Evolutionary conservation across 768 basidiomycete genomes (phyloP).

Genomic region (Suillus ampliporus): DNA sequence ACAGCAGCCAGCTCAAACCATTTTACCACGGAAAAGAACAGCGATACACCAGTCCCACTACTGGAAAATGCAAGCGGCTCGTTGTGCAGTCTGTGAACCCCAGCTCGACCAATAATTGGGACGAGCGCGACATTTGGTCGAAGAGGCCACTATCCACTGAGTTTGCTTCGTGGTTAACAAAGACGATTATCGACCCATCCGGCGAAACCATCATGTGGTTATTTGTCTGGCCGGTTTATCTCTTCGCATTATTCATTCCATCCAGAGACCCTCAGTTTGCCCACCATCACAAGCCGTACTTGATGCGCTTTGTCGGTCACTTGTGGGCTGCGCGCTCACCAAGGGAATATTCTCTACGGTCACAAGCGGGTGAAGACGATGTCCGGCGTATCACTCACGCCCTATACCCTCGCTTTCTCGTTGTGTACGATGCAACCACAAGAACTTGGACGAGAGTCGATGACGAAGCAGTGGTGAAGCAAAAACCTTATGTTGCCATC

Average conservation of each 20-base stretch:
- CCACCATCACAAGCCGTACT: constrained; percentile 22
- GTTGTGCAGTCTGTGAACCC: constrained; percentile 31
- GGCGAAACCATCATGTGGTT: constrained; percentile 17
- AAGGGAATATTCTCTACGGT: constrained; percentile 27
- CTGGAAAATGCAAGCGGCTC: constrained; percentile 30
- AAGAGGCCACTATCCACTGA: constrained; percentile 7
- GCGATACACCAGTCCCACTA: constrained; percentile 29
- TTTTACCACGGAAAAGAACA: constrained; percentile 18
- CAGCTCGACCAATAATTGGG: not conserved
- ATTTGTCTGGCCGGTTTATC: constrained; percentile 23
- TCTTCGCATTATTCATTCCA: constrained; percentile 18
- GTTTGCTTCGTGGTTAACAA: constrained; percentile 26
- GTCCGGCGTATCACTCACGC: constrained; percentile 17
- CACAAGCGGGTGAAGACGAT: constrained; percentile 4
- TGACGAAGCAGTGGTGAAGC: constrained; percentile 9
- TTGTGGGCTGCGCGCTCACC: constrained; percentile 30
- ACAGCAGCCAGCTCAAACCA: constrained; percentile 24
- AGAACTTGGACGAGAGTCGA: constrained; percentile 12
- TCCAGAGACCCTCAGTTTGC: constrained; percentile 10
- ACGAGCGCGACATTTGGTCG: constrained; percentile 10
- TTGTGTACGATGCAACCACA: constrained; percentile 15
- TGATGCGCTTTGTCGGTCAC: constrained; percentile 25
- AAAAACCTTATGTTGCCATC: constrained; percentile 24
- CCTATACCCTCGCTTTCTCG: constrained; percentile 22
- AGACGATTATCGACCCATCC: constrained; percentile 6